A percentile compares a stretch with the other conserved stretches of the same genome.
phyloP scores from a whole-genome alignment of 2,329 filamentous ascomycete species.

The Cladophialophora psammophila region DNA sequence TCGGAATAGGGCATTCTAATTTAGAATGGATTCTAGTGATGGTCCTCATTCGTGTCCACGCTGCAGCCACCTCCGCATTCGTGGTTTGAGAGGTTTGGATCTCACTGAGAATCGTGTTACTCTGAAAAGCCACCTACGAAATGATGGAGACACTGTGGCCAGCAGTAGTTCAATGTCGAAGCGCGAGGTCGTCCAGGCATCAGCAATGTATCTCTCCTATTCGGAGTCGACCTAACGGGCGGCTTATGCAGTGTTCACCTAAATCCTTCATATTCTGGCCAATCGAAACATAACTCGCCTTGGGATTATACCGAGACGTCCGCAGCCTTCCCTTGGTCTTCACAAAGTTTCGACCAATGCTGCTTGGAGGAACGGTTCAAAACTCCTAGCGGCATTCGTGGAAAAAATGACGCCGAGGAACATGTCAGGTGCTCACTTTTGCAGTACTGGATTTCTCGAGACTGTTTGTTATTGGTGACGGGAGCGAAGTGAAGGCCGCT shows the following conservation, averaged over 20 bases:
- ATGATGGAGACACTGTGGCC: not conserved
- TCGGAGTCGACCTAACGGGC: not conserved
- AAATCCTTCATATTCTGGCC: not conserved
- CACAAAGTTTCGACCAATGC: conserved; percentile 6
- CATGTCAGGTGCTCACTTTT: conserved; percentile 4
- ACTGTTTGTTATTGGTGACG: conserved; percentile 3
- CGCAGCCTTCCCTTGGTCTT: not conserved
- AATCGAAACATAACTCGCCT: not conserved
- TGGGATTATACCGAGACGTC: not conserved
- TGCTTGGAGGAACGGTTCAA: not conserved
- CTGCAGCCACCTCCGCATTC: not conserved
- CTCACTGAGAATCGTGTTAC: not conserved
- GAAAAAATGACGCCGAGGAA: not conserved
- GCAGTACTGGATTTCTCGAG: not conserved
- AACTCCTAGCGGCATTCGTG: not conserved
- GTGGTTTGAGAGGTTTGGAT: not conserved
- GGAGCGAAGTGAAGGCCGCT: not conserved
- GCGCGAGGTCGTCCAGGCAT: not conserved
- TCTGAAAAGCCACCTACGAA: conserved; percentile 23
- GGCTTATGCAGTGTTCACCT: not conserved
- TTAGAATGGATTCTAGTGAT: not conserved
- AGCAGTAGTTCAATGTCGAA: not conserved
- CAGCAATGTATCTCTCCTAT: conserved; percentile 3
- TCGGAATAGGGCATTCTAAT: not conserved
- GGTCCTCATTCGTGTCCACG: not conserved